Conservation (phyloP, 1,284 basidiomycete genomes). For the Ganoderma lucidum region DNA sequence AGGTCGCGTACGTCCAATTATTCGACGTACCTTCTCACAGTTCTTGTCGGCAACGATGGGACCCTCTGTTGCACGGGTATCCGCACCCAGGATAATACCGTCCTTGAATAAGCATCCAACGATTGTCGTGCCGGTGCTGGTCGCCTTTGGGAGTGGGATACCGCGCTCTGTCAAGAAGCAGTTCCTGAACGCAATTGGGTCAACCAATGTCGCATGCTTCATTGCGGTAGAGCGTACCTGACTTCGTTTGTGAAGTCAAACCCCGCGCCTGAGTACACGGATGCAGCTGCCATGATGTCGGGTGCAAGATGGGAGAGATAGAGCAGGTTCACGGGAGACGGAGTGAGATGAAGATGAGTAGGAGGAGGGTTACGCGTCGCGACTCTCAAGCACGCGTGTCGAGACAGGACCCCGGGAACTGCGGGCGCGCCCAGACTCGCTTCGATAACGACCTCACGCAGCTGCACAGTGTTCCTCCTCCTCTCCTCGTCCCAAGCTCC, state of each 20-base stretch:
- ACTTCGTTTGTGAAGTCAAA: conserved; percentile 49
- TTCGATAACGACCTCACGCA: conserved; percentile 20
- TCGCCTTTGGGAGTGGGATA: conserved; percentile 80
- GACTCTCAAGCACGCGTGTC: conserved; percentile 32
- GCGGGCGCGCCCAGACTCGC: conserved; percentile 13
- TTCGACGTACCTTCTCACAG: conserved; percentile 90
- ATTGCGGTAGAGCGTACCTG: conserved; percentile 35
- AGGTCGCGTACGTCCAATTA: not conserved
- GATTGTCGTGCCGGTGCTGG: conserved; percentile 97
- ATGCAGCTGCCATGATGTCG: conserved; percentile 41
- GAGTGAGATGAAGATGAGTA: conserved; percentile 16
- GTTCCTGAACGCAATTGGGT: conserved; percentile 63
- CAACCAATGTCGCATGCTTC: not conserved
- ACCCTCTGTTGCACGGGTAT: conserved; percentile 95
- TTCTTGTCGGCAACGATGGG: conserved; percentile 98
- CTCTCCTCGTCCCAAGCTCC: conserved; percentile 8
- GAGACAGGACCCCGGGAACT: conserved; percentile 25
- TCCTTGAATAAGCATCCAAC: conserved; percentile 95
- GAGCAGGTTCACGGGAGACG: conserved; percentile 2
- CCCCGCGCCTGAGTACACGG: conserved; percentile 39
- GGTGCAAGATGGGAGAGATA: not conserved
- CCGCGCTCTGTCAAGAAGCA: conserved; percentile 78
- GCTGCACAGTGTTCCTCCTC: conserved; percentile 25
- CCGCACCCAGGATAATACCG: conserved; percentile 95
- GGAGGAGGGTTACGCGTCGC: conserved; percentile 37